A percentile compares a stretch with the other conserved stretches of the same genome.
phyloP scores from a whole-genome alignment of 2,329 filamentous ascomycete genomes.

The Neoscytalidium dimidiatum region DNA sequence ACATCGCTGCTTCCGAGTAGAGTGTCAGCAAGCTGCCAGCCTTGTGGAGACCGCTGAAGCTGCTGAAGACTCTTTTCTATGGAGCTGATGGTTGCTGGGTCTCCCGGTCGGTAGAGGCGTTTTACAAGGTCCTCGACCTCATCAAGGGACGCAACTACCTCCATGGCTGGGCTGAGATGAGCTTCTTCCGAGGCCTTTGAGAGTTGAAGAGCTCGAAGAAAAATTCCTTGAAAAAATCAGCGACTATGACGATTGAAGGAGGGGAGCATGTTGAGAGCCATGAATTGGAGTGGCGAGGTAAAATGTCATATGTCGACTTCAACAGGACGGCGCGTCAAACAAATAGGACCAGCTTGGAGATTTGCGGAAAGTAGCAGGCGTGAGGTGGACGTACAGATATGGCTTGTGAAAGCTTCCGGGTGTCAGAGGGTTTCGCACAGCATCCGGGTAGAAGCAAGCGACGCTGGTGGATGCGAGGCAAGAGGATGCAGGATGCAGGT shows the following conservation, averaged over 20 bases:
- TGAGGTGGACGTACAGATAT: not conserved
- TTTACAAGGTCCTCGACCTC: conserved; percentile 50
- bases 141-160: conserved; percentile 22
- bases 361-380: not conserved
- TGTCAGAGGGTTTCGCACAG: not conserved
- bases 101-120: conserved; percentile 52
- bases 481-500: conserved; percentile 2
- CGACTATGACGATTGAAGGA: not conserved
- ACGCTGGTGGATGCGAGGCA: not conserved
- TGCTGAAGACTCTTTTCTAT: conserved; percentile 76
- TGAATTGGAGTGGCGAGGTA: not conserved
- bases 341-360: not conserved
- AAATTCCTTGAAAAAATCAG: not conserved
- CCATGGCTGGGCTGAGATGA: not conserved
- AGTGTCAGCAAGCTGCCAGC: conserved; percentile 82
- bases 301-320: not conserved
- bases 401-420: too few species aligned
- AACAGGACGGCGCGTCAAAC: not conserved
- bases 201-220: not conserved
- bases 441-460: not conserved
- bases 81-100: conserved; percentile 47
- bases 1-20: conserved; percentile 69
- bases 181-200: not conserved
- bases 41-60: conserved; percentile 76
- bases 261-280: not conserved